A percentile compares a stretch with the other conserved stretches of the same genome.
Conservation (phyloP, 176 grass and related monocot genomes). For the Puccinellia tenuiflora region DNA sequence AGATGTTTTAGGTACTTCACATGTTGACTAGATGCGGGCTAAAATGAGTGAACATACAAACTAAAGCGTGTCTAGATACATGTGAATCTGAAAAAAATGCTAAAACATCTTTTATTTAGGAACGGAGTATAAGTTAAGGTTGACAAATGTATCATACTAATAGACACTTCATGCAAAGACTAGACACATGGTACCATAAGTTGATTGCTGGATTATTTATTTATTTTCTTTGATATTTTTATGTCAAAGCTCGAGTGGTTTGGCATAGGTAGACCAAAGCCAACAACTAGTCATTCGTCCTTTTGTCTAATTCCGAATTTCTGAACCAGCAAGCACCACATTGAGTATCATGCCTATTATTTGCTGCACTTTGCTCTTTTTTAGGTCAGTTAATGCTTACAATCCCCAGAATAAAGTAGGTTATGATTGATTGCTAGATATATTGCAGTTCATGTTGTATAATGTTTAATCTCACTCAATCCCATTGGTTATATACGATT, state of each 20-base stretch:
- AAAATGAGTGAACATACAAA: no score
- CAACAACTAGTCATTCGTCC: not conserved
- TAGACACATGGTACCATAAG: not conserved
- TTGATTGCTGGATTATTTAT: not conserved
- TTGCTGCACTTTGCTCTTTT: not conserved
- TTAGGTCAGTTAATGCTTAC: not conserved
- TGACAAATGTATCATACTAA: not conserved
- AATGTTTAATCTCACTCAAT: constrained; percentile 13
- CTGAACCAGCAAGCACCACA: not conserved
- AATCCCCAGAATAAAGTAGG: constrained; percentile 2
- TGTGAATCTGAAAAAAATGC: no score
- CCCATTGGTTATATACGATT: not conserved
- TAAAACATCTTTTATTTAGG: no score
- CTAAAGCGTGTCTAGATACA: no score
- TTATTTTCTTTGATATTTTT: not conserved
- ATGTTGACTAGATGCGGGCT: no score
- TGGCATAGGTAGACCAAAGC: not conserved
- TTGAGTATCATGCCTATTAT: constrained; percentile 1
- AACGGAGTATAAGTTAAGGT: not conserved
- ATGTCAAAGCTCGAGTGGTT: constrained; percentile 8
- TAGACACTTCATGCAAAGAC: not conserved
- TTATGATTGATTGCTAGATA: not conserved
- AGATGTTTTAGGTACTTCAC: no score
- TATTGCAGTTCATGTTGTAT: not conserved
- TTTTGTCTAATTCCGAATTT: not conserved